Evolutionary conservation across 164 flowering plant species (phyloP).

Genomic region (Warburgia ugandensis): DNA sequence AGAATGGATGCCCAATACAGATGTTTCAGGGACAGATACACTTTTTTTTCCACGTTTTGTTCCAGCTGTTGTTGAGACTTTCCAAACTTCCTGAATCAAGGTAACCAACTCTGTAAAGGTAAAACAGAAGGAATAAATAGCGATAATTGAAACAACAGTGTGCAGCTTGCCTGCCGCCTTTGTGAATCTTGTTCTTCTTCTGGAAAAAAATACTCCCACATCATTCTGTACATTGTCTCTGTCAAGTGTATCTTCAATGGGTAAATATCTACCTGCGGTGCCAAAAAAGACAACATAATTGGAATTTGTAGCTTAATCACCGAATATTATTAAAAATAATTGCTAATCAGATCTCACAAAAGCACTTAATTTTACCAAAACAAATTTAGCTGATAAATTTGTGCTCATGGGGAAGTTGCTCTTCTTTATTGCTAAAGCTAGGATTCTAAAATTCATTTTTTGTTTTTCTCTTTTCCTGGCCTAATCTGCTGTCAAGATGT

Average conservation of each 20-base stretch:
- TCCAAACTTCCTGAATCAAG: slow-evolving; percentile 87
- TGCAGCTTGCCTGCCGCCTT: slow-evolving; percentile 68
- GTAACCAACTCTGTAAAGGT: not conserved
- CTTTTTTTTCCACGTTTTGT: slow-evolving; percentile 75
- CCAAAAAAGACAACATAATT: not conserved
- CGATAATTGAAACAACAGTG: not conserved
- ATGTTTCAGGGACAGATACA: slow-evolving; percentile 43
- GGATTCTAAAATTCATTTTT: no score
- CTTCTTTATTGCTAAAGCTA: no score
- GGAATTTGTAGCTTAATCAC: not conserved
- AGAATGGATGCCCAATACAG: slow-evolving; percentile 35
- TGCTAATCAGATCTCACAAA: no score
- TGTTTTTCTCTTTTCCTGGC: no score
- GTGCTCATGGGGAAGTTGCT: no score
- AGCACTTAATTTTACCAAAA: no score
- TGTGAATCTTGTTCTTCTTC: slow-evolving; percentile 99
- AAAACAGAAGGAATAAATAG: not conserved
- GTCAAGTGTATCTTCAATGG: slow-evolving; percentile 95
- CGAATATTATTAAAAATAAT: no score
- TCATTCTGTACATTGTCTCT: slow-evolving; percentile 88
- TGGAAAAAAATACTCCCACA: slow-evolving; percentile 96
- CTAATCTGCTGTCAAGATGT: no score
- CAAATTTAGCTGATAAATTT: no score
- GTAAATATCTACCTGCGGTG: slow-evolving; percentile 78
- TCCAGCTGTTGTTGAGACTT: slow-evolving; percentile 89